Conservation (phyloP, 2,329 filamentous ascomycete genomes). For the Phialophora verrucosa region DNA sequence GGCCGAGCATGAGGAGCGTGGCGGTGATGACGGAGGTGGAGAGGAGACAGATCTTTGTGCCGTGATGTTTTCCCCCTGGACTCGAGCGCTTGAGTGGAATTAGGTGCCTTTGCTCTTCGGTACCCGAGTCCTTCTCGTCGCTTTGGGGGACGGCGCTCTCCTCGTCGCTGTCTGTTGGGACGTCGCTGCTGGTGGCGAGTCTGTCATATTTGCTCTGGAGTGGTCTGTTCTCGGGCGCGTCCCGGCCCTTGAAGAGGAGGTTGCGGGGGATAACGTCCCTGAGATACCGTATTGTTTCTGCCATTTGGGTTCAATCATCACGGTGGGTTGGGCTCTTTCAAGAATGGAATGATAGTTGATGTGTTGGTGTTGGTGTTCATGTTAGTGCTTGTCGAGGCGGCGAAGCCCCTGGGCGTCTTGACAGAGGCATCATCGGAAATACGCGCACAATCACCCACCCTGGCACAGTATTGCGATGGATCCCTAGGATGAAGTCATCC, state of each 20-base stretch:
- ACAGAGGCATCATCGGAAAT: too few relatives aligned
- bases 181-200: slow-evolving; percentile 1
- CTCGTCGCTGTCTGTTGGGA: neutral
- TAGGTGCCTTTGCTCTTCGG: neutral
- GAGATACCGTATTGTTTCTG: neutral
- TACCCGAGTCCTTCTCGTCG: neutral
- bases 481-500: too few relatives aligned
- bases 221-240: neutral
- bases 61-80: neutral
- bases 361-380: too few relatives aligned
- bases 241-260: neutral
- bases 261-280: neutral
- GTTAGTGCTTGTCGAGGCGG: too few relatives aligned
- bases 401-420: too few relatives aligned
- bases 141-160: neutral
- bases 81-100: neutral
- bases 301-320: neutral
- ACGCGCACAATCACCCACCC: too few relatives aligned
- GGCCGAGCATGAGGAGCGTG: neutral
- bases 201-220: neutral
- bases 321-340: too few relatives aligned
- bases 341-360: too few relatives aligned
- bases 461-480: too few relatives aligned
- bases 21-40: neutral
- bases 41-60: neutral